Evolutionary conservation across 371 early-diverging fungal genomes (phyloP).

Genomic region (Circinella umbellata): DNA sequence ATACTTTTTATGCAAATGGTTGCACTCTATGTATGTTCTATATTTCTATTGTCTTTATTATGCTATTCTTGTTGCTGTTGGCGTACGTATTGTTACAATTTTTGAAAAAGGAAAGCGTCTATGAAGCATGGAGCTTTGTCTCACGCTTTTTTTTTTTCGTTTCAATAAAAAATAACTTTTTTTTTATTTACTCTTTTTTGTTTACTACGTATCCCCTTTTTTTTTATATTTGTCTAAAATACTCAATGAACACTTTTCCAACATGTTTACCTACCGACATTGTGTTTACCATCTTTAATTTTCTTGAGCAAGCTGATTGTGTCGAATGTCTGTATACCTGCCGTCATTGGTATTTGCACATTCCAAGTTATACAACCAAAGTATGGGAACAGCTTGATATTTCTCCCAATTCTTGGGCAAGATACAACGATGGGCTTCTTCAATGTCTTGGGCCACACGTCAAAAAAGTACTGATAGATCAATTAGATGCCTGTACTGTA

Average conservation of each 20-base stretch:
- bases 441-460: not conserved
- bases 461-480: not conserved
- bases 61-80: no score
- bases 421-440: not conserved
- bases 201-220: no score
- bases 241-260: not conserved
- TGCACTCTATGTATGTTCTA: no score
- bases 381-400: not conserved
- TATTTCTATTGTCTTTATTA: no score
- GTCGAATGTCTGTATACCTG: not conserved
- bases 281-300: not conserved
- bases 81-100: no score
- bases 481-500: not conserved
- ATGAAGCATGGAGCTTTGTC: no score
- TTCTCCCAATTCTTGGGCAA: not conserved
- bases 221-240: no score
- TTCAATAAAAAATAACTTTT: no score
- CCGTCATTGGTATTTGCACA: not conserved
- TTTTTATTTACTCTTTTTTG: no score
- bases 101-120: no score
- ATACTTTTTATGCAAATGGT: no score
- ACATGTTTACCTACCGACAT: conserved; percentile 4
- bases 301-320: not conserved
- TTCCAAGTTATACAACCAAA: not conserved
- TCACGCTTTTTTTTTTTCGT: no score